These are phyloP conservation scores for Hericium erinaceus DNA, from an alignment of 768 basidiomycete genomes.

Conservation along the genomic window DNA sequence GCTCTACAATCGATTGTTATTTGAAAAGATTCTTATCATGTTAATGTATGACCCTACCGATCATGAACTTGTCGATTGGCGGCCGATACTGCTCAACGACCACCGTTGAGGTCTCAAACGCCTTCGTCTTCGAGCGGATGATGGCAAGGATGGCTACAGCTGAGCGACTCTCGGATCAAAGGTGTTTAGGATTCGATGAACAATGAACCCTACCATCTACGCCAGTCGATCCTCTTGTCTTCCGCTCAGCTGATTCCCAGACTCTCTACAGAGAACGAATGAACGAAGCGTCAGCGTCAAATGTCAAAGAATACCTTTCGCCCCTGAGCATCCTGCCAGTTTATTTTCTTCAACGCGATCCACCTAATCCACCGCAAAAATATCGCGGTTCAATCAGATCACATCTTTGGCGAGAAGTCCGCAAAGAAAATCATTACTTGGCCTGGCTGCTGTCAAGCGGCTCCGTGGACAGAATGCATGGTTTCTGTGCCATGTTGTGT, in stretches of 20 bases:
- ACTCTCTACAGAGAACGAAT: slow-evolving; percentile 37
- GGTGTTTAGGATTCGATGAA: not conserved
- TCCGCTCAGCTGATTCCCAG: slow-evolving; percentile 90
- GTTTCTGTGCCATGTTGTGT: not conserved
- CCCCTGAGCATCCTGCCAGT: slow-evolving; percentile 72
- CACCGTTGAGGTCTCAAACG: slow-evolving; percentile 69
- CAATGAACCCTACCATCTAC: slow-evolving; percentile 55
- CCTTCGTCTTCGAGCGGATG: slow-evolving; percentile 61
- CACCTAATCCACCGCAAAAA: slow-evolving; percentile 42
- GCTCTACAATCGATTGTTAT: slow-evolving; percentile 27
- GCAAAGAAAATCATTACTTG: not conserved
- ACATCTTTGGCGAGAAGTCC: not conserved
- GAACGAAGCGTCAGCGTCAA: not conserved
- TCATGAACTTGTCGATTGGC: slow-evolving; percentile 64
- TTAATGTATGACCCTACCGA: slow-evolving; percentile 42
- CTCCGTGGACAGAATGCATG: not conserved
- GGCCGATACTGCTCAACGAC: slow-evolving; percentile 92
- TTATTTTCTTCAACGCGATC: slow-evolving; percentile 76
- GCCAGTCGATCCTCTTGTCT: slow-evolving; percentile 64
- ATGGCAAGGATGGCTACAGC: slow-evolving; percentile 83
- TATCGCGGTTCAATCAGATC: not conserved
- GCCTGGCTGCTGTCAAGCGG: not conserved
- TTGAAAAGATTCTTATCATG: not conserved
- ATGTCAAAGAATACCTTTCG: slow-evolving; percentile 39
- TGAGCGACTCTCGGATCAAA: slow-evolving; percentile 19